phyloP scores from a whole-genome alignment of 495 filamentous ascomycete species.

The Astrothelium macrocarpum region DNA sequence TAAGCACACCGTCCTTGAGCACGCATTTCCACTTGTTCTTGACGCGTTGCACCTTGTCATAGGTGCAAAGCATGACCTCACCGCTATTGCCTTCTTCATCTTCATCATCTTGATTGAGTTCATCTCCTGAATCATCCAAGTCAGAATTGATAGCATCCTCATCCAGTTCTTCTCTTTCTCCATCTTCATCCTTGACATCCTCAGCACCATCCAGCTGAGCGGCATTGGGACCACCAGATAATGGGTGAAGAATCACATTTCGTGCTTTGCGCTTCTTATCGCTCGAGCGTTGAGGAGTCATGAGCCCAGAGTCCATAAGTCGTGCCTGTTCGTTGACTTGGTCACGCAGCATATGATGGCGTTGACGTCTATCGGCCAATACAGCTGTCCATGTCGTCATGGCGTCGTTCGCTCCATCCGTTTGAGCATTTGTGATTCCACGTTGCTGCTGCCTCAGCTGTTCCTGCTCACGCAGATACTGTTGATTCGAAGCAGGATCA shows the following conservation, averaged over 20 bases:
- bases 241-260: neutral
- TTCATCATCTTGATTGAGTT: constrained; percentile 62
- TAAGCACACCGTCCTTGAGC: constrained; percentile 92
- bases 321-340: constrained; percentile 59
- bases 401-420: constrained; percentile 59
- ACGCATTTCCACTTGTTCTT: constrained; percentile 99
- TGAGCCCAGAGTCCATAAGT: constrained; percentile 69
- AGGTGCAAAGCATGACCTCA: constrained; percentile 85
- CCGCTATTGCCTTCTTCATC: constrained; percentile 34
- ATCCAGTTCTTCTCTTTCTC: constrained; percentile 55
- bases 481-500: constrained; percentile 30
- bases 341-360: constrained; percentile 49
- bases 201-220: constrained; percentile 58
- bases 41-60: constrained; percentile 97
- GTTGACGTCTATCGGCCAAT: constrained; percentile 38
- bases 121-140: constrained; percentile 88
- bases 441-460: constrained; percentile 23
- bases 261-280: constrained; percentile 25
- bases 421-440: constrained; percentile 43
- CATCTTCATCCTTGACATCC: constrained; percentile 43
- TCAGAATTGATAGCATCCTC: constrained; percentile 99
- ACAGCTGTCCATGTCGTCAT: constrained; percentile 49
- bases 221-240: constrained; percentile 13
- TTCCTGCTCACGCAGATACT: constrained; percentile 29
- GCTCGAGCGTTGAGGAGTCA: constrained; percentile 49